Base-by-base conservation (phyloP, 2,329 filamentous ascomycete species). In the Exophiala spinifera region DNA sequence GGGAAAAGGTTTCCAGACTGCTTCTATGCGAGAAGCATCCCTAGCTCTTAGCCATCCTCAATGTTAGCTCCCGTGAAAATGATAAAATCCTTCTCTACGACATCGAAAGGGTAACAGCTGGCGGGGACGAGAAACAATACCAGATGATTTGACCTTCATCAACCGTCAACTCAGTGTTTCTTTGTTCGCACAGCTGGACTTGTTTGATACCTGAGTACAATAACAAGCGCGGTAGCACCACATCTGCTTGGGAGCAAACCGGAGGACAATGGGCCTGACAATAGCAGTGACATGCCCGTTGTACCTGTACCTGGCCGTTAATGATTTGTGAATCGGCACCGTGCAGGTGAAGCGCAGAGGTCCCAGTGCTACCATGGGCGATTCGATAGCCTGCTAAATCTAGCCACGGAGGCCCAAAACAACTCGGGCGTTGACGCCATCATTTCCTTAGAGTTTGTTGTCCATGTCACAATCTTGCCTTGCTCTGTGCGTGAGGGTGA, bases 241-340 rank as follows among this genome's bases (percentile, higher is more conserved):
- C 52, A 23, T 53, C 52, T 55, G 39, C 34, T 55, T 47, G 49
- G 55, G 33, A 13, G 19, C 49, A 15, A 28, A 39, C 20, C 46
- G 56, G 51, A 33, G 45, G 54, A 51, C 42, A 21, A 33, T 48
- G 44, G 13, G 44, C 51, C 40, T 33, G 34, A 48, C 20, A 55
- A 46, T 40, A 44, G 45, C 52, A 50, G 49, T 46, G 52, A 43
- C 53, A 31, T 51, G 49, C 48, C 45, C 40, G 42, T 39, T 31
- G 21, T 36, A 40, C 11, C 51, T 58, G 55, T 58, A 52, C 34
- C 37, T 42, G 28, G 46, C 56, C 50, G 51, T 20, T 43, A 56
- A 51, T 53, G 53, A 59, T 54, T 59, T 59, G 53, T 51, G 50
- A 51, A 49, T 46, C 50, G 40, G 51, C 37, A 46, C 25, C 21